phyloP scores from a whole-genome alignment of 257 asterid species.

The Forsythia suspensa region DNA sequence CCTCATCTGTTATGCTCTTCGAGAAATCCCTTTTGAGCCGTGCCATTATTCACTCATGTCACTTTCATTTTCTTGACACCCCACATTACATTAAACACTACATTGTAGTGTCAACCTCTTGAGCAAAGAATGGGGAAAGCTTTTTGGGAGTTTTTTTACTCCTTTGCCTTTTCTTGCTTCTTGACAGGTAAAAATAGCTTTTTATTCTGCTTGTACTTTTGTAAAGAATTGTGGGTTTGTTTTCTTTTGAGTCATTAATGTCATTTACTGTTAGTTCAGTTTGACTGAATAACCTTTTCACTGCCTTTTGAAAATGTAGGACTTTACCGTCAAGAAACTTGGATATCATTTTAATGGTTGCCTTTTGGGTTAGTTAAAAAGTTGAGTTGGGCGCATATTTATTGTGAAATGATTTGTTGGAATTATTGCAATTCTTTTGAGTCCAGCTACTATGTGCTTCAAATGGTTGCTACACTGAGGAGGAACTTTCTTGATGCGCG shows the following conservation, averaged over 20 bases:
- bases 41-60: conserved; percentile 35
- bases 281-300: conserved; percentile 22
- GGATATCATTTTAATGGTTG: conserved; percentile 4
- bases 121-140: conserved; percentile 7
- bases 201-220: conserved; percentile 15
- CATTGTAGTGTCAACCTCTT: conserved; percentile 26
- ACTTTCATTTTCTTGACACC: conserved; percentile 32
- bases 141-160: conserved; percentile 1
- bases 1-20: conserved; percentile 31
- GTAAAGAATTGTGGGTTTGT: conserved; percentile 20
- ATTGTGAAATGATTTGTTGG: conserved; percentile 30
- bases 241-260: conserved; percentile 14
- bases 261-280: conserved; percentile 16
- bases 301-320: conserved; percentile 28
- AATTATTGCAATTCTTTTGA: conserved; percentile 21
- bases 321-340: conserved; percentile 26
- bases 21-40: conserved; percentile 27
- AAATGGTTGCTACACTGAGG: conserved; percentile 19
- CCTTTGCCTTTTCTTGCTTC: conserved; percentile 23
- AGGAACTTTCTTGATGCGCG: conserved; percentile 16
- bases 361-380: conserved; percentile 32
- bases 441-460: conserved; percentile 29
- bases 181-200: conserved; percentile 24
- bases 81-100: conserved; percentile 29
- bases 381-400: conserved; percentile 16